These are phyloP conservation scores for Sporothrix inflata DNA, from an alignment of 2,329 filamentous ascomycete genomes.

Conservation along the genomic window DNA sequence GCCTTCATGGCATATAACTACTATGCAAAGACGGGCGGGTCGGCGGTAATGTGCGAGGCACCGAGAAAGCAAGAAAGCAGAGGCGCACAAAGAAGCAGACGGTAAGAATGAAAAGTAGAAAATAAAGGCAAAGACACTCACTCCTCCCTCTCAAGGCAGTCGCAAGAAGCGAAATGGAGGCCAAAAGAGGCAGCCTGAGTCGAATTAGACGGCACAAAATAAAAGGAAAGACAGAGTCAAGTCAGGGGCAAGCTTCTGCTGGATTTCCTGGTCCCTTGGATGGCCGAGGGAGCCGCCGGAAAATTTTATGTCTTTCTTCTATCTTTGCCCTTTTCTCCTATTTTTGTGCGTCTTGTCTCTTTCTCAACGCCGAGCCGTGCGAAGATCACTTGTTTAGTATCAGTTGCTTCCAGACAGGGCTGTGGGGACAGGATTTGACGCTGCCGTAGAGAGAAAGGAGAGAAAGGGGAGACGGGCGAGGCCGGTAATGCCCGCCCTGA, in stretches of 20 bases:
- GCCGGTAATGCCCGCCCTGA: not conserved
- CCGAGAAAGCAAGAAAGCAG: not conserved
- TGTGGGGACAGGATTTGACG: not conserved
- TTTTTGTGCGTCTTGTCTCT: not conserved
- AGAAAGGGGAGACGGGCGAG: not conserved
- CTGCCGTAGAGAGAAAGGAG: not conserved
- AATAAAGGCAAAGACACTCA: not conserved
- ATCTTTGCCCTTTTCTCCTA: not conserved
- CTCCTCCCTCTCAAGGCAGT: not conserved
- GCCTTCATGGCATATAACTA: not conserved
- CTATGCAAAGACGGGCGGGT: conserved; percentile 1
- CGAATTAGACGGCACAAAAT: not conserved
- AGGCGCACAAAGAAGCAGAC: not conserved
- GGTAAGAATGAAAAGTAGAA: too few species aligned
- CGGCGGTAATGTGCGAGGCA: not conserved
- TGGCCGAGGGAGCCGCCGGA: not conserved
- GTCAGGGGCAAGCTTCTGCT: not conserved
- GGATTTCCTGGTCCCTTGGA: not conserved
- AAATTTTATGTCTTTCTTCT: not conserved
- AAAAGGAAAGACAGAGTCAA: not conserved
- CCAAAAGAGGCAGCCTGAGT: not conserved
- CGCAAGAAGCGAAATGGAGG: not conserved
- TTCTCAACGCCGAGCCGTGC: not conserved
- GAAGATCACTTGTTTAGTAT: not conserved
- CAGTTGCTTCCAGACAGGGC: not conserved